phyloP scores from a whole-genome alignment of 2,329 filamentous ascomycete species.

The Colletotrichum caudatum region DNA sequence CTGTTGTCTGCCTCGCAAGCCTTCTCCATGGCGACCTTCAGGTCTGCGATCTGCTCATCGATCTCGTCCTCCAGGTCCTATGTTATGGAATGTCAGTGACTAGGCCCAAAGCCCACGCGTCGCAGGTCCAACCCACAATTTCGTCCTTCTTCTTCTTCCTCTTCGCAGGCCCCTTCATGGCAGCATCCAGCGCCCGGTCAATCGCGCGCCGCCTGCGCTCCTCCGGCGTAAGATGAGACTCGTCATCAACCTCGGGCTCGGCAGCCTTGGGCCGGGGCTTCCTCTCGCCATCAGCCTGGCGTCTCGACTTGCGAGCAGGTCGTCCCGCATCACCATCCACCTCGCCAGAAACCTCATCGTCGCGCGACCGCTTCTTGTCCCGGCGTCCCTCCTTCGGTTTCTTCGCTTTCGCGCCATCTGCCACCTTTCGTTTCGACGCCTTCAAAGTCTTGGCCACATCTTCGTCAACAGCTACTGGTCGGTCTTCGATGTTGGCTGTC shows the following conservation, averaged over 20 bases:
- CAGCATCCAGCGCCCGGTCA: conserved; percentile 88
- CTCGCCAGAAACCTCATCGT: conserved; percentile 62
- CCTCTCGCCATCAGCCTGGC: conserved; percentile 58
- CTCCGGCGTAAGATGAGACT: conserved; percentile 84
- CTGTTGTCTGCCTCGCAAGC: conserved; percentile 89
- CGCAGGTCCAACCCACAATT: conserved; percentile 70
- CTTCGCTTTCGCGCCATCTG: conserved; percentile 72
- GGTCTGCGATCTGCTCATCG: conserved; percentile 87
- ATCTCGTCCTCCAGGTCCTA: conserved; percentile 91
- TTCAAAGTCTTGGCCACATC: conserved; percentile 73
- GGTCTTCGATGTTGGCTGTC: conserved; percentile 72
- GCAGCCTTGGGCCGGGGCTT: conserved; percentile 59
- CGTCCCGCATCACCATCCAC: conserved; percentile 57
- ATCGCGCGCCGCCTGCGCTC: conserved; percentile 87
- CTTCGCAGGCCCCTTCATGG: conserved; percentile 83
- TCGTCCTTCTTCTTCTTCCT: conserved; percentile 86
- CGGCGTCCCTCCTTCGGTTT: conserved; percentile 81
- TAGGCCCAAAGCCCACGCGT: background rate
- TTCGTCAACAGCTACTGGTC: conserved; percentile 75
- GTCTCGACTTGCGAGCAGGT: conserved; percentile 60
- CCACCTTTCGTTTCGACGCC: conserved; percentile 73
- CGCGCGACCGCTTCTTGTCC: conserved; percentile 72
- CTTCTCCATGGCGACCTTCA: conserved; percentile 90
- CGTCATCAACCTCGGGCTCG: conserved; percentile 73
- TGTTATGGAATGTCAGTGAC: conserved; percentile 44